Evolutionary conservation across 1,284 basidiomycete genomes (phyloP).

Genomic region (Thelephora terrestris): DNA sequence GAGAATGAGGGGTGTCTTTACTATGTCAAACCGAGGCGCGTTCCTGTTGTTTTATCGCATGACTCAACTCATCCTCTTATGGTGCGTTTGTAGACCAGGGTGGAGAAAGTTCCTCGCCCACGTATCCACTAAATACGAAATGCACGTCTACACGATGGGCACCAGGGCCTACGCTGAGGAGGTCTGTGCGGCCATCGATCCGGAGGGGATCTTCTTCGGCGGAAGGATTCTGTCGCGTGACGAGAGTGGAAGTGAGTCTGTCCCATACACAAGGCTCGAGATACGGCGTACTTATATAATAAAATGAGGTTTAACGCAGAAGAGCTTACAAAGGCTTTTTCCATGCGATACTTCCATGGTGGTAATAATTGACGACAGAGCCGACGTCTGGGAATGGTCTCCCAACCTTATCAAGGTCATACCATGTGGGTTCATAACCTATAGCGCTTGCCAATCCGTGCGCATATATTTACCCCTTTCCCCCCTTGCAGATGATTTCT

Average conservation of each 20-base stretch:
- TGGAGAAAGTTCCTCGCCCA: slow-evolving; percentile 67
- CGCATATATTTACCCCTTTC: not conserved
- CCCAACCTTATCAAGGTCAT: slow-evolving; percentile 95
- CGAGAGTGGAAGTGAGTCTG: slow-evolving; percentile 81
- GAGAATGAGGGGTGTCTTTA: slow-evolving; percentile 84
- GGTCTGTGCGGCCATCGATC: slow-evolving; percentile 91
- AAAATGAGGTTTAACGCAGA: slow-evolving; percentile 71
- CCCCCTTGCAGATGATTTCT: slow-evolving; percentile 75
- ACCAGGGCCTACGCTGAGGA: slow-evolving; percentile 94
- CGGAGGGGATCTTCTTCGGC: slow-evolving; percentile 78
- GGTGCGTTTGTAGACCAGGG: slow-evolving; percentile 59
- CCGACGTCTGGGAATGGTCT: slow-evolving; percentile 95
- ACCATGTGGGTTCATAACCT: slow-evolving; percentile 59
- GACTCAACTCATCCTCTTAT: slow-evolving; percentile 2
- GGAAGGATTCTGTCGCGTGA: slow-evolving; percentile 86
- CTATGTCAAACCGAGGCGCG: slow-evolving; percentile 92
- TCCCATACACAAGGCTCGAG: no score
- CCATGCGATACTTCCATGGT: slow-evolving; percentile 98
- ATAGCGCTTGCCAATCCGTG: not conserved
- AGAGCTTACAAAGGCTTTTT: slow-evolving; percentile 85
- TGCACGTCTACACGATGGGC: slow-evolving; percentile 99
- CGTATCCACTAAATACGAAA: slow-evolving; percentile 79
- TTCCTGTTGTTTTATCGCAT: slow-evolving; percentile 7
- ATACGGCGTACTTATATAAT: not conserved
- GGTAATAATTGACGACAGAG: slow-evolving; percentile 96